Base-by-base conservation (phyloP, 257 asterid genomes). In the Cordia subcordata region DNA sequence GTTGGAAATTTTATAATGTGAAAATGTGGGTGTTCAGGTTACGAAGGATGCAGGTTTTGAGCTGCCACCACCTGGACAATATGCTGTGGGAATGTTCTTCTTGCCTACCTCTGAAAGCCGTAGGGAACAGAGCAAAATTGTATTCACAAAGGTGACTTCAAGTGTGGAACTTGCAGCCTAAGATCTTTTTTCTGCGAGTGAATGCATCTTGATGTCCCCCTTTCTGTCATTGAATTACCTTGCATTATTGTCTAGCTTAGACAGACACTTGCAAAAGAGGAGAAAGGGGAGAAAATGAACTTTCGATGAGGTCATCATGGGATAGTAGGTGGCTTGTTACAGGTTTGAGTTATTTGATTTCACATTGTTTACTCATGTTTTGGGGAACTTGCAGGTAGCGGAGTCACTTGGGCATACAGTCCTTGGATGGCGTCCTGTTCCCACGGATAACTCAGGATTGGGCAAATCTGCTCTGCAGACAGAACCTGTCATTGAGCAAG, bases 21-120 rank as follows among this genome's bases (percentile, higher is more conserved):
- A n/a, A 17, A 49, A 17, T 35, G 64, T 51, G 19, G 50, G 49
- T 51, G 47, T 42, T 61, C 82, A 93, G 99, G 96, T 77, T 63
- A 72, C 75, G 53, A 85, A 78, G 70, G 88, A 77, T 73, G 80
- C 77, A 45, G 96, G 95, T 46, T 89, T 89, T 76, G 94, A 85
- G 72, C 76, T 89, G 40, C 99, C 99, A 27, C 88, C 96, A 40
- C 85, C 85, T 6, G 96, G 95, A 14, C 83, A 87, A 60, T 93
- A 89, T 74, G 97, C 99, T 15, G 94, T 93, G 52, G 99, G 99
- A 73, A 86, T 93, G 99, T 86, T 93, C 69, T 93, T 93, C 88
- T 77, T 93, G 82, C 99, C 99, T 63, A 86, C 90, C 40, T 86
- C 95, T 13, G 96, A 85, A 40, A 76, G 84, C 69, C 68, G 97